Evolutionary conservation across 208 protist genomes (phyloP).

Genomic region (Trypanosoma mega): DNA sequence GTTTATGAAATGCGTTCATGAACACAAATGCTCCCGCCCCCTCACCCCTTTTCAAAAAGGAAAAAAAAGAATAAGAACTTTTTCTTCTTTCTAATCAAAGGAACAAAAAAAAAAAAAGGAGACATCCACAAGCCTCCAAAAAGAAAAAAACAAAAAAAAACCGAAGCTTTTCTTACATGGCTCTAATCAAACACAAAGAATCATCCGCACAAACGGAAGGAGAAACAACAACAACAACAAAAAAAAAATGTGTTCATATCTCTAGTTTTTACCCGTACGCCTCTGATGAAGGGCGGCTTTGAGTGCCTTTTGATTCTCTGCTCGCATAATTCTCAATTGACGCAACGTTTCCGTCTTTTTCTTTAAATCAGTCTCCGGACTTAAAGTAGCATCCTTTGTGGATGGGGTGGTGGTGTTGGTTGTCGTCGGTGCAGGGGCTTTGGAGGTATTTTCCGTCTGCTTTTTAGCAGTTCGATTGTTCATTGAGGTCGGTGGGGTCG

Average conservation of each 20-base stretch:
- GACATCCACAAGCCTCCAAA: no score
- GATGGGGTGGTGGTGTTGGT: not conserved
- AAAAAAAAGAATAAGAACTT: not conserved
- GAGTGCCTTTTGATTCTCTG: conserved; percentile 63
- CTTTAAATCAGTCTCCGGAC: conserved; percentile 1
- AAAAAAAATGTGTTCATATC: not conserved
- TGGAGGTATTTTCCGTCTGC: no score
- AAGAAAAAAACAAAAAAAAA: conserved; percentile 1
- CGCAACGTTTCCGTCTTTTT: conserved; percentile 34
- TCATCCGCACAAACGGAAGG: not conserved
- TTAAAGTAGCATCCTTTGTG: not conserved
- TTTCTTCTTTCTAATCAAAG: no score
- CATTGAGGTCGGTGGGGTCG: not conserved
- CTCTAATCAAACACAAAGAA: no score
- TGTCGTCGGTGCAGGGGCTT: not conserved
- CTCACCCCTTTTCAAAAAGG: not conserved
- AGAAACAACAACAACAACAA: not conserved
- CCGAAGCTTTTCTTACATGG: not conserved
- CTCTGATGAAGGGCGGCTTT: conserved; percentile 34
- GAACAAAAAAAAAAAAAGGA: no score
- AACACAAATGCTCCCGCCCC: not conserved
- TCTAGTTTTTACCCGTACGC: conserved; percentile 9
- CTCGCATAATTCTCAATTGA: conserved; percentile 50
- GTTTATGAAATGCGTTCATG: not conserved
- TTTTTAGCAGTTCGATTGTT: no score